Evolutionary conservation across 345 rosid genomes (phyloP).

Genomic region (Citrus unshiu): DNA sequence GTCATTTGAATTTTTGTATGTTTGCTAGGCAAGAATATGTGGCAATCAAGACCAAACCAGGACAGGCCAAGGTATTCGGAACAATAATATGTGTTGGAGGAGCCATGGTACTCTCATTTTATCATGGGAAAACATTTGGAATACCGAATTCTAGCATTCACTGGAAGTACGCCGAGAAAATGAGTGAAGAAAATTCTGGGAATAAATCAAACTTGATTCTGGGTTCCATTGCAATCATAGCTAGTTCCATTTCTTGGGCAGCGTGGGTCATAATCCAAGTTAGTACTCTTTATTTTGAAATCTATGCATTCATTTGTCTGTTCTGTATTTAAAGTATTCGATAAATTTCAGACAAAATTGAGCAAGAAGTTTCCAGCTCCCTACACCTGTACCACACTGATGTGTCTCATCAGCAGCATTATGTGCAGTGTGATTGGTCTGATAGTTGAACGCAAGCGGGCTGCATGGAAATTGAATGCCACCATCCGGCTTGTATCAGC

Average conservation of each 20-base stretch:
- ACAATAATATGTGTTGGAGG: constrained; percentile 79
- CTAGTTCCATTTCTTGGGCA: constrained; percentile 59
- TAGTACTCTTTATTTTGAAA: background rate
- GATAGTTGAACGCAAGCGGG: constrained; percentile 30
- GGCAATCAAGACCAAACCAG: constrained; percentile 52
- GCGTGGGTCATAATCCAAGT: constrained; percentile 86
- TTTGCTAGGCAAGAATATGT: constrained; percentile 65
- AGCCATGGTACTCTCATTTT: constrained; percentile 89
- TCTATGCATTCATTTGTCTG: background rate
- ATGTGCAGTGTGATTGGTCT: constrained; percentile 48
- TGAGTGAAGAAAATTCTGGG: constrained; percentile 16
- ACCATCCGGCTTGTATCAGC: constrained; percentile 56
- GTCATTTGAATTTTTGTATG: background rate
- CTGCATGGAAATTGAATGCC: constrained; percentile 64
- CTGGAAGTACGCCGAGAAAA: constrained; percentile 60
- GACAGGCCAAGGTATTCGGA: constrained; percentile 79
- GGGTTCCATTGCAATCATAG: constrained; percentile 63
- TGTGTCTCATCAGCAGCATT: constrained; percentile 70
- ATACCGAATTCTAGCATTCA: constrained; percentile 67
- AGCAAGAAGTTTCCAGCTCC: constrained; percentile 74
- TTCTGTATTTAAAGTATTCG: background rate
- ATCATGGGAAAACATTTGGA: constrained; percentile 59
- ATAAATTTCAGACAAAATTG: constrained; percentile 46
- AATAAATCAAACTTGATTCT: constrained; percentile 40
- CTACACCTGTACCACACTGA: constrained; percentile 66